Percentiles rank a stretch among this genome's conserved stretches.
Conservation (phyloP, 2,329 filamentous ascomycete genomes). For the Hypocrella siamensis region DNA sequence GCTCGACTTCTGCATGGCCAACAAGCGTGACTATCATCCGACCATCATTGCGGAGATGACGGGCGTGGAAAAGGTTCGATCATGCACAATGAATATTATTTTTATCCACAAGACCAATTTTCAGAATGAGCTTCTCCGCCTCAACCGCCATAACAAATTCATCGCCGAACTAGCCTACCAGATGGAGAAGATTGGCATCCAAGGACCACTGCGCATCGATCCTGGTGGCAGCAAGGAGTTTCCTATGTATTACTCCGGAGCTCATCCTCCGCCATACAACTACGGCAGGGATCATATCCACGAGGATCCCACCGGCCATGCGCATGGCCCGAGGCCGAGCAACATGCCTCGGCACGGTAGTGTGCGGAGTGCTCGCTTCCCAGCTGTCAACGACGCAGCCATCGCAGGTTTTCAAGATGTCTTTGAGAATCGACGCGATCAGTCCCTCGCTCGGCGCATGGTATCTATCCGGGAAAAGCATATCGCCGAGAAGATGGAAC, state of each 20-base stretch:
- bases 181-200: slow-evolving; percentile 71
- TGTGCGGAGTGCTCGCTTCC: slow-evolving; percentile 4
- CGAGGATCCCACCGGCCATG: slow-evolving; percentile 5
- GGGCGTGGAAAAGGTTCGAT: slow-evolving; percentile 67
- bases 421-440: slow-evolving; percentile 25
- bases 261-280: slow-evolving; percentile 16
- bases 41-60: slow-evolving; percentile 79
- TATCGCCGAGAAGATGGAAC: slow-evolving; percentile 12
- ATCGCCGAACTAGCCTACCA: slow-evolving; percentile 80
- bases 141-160: slow-evolving; percentile 86
- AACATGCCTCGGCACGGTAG: slow-evolving; percentile 6
- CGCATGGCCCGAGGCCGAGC: slow-evolving; percentile 4
- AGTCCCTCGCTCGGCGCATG: slow-evolving; percentile 17
- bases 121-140: slow-evolving; percentile 84
- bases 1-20: slow-evolving; percentile 64
- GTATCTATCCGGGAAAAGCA: slow-evolving; percentile 23
- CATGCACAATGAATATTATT: slow-evolving; percentile 76
- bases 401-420: slow-evolving; percentile 29
- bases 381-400: slow-evolving; percentile 14
- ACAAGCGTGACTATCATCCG: slow-evolving; percentile 79
- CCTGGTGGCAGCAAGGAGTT: slow-evolving; percentile 55
- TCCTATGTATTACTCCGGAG: slow-evolving; percentile 40
- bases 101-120: slow-evolving; percentile 98
- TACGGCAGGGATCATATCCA: slow-evolving; percentile 14
- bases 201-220: slow-evolving; percentile 48